These are phyloP conservation scores for Arachis stenosperma DNA, from an alignment of 306 rosid species.

Conservation along the genomic window DNA sequence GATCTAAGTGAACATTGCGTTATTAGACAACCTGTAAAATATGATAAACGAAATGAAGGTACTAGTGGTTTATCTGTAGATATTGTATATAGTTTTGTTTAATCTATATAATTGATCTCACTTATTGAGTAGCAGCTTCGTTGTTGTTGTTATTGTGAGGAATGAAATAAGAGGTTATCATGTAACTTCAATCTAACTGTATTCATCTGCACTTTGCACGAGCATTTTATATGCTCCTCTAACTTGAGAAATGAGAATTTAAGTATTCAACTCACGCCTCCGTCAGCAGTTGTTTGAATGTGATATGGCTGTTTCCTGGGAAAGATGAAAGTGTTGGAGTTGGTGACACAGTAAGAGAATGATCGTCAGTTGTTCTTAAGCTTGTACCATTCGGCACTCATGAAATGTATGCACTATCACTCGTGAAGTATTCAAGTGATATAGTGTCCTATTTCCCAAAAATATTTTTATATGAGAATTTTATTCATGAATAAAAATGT, in stretches of 20 bases:
- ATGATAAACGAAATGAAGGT: background rate
- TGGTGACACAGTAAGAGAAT: background rate
- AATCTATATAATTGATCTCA: background rate
- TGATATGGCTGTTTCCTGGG: conserved; percentile 8
- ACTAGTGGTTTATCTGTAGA: background rate
- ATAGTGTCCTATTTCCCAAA: too few relatives aligned
- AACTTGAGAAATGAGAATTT: background rate
- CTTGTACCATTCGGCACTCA: background rate
- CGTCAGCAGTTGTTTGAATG: background rate
- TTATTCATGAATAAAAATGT: background rate
- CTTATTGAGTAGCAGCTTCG: background rate
- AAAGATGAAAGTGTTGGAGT: conserved; percentile 14
- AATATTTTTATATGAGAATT: background rate
- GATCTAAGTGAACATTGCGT: background rate
- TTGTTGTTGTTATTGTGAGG: background rate
- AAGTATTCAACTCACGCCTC: background rate
- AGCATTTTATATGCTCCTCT: background rate
- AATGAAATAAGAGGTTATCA: background rate
- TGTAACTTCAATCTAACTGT: background rate
- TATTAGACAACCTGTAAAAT: background rate
- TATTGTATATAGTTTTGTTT: background rate
- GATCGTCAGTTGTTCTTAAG: background rate
- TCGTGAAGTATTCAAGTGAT: background rate
- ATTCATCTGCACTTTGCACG: background rate
- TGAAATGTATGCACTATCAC: background rate